Conservation (phyloP, 108 stramenopile genomes). For the Skeletonema menzelii region DNA sequence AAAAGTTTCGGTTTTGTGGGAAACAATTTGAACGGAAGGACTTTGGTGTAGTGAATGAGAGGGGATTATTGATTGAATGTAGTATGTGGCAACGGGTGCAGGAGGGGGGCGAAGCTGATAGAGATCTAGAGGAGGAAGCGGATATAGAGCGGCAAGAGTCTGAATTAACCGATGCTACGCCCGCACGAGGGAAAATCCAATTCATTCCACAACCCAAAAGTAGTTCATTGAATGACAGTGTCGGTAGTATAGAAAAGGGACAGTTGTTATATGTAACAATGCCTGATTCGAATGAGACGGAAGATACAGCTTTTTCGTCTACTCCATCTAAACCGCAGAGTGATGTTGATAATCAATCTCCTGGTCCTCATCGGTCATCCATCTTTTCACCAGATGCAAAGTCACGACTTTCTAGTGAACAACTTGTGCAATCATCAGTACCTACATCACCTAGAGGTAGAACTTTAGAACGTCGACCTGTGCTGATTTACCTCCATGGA, state of each 20-base stretch:
- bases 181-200: neutral
- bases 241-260: conserved; percentile 30
- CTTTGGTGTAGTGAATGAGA: conserved; percentile 39
- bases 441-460: neutral
- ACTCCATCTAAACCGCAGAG: neutral
- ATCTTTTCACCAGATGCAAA: neutral
- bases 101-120: neutral
- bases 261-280: conserved; percentile 33
- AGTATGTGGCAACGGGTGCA: conserved; percentile 33
- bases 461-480: conserved; percentile 37
- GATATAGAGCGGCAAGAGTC: conserved; percentile 6
- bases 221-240: conserved; percentile 9
- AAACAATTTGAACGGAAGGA: conserved; percentile 22
- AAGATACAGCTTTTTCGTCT: neutral
- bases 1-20: conserved; percentile 56
- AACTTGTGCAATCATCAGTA: neutral
- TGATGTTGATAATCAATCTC: neutral
- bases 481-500: conserved; percentile 95
- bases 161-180: neutral
- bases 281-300: conserved; percentile 14
- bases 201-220: neutral
- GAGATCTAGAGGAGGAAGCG: neutral
- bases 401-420: neutral
- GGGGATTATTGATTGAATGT: conserved; percentile 36
- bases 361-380: neutral